These are phyloP conservation scores for Penicillium corylophilum DNA, from an alignment of 2,329 filamentous ascomycete species.

Conservation along the genomic window DNA sequence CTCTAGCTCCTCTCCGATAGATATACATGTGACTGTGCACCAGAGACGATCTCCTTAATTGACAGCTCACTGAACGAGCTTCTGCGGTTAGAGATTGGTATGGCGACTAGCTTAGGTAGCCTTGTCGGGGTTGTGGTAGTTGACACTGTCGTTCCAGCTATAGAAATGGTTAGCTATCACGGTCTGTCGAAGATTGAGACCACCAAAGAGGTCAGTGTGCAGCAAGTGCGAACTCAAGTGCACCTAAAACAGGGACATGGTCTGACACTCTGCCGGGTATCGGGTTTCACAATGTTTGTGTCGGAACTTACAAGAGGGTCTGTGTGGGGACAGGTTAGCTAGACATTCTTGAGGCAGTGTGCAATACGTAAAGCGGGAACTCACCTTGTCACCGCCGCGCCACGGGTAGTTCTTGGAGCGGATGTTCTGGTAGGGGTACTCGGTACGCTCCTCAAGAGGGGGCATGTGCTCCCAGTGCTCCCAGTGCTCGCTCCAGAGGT, in stretches of 20 bases:
- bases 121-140: conserved; percentile 96
- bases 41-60: conserved; percentile 8
- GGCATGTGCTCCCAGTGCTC: conserved; percentile 86
- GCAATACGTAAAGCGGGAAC: conserved; percentile 23
- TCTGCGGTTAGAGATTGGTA: conserved; percentile 2
- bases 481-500: conserved; percentile 95
- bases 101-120: conserved; percentile 32
- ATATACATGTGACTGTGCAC: conserved; percentile 32
- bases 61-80: conserved; percentile 1
- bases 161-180: conserved; percentile 1
- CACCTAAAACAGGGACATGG: neutral
- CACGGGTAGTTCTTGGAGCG: conserved; percentile 93
- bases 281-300: neutral
- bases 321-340: conserved; percentile 29
- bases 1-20: conserved; percentile 21
- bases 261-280: neutral
- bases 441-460: conserved; percentile 82
- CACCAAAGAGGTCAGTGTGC: neutral
- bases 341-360: neutral
- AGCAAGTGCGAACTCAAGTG: neutral
- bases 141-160: conserved; percentile 92
- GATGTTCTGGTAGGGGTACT: conserved; percentile 98
- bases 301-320: conserved; percentile 64
- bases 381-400: conserved; percentile 93
- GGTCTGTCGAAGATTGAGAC: neutral